phyloP scores from a whole-genome alignment of 1,139 yeast genomes.

The Kazachstania sp. region DNA sequence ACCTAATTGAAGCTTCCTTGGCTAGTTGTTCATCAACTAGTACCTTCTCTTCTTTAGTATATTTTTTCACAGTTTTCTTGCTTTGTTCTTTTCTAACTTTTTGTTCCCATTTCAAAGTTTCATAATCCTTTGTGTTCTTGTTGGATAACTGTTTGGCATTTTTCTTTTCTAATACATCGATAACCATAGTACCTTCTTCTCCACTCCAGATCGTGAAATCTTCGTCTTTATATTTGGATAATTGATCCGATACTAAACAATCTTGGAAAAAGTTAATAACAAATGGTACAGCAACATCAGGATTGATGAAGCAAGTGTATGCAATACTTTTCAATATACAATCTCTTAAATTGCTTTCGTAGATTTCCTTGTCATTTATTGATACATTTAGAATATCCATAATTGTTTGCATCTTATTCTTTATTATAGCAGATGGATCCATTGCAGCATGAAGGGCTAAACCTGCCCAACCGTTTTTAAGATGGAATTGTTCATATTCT shows the following conservation, averaged over 20 bases:
- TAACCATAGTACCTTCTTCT: conserved; percentile 59
- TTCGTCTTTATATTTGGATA: conserved; percentile 33
- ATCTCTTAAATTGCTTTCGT: conserved; percentile 23
- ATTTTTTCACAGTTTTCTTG: conserved; percentile 45
- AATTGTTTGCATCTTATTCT: conserved; percentile 35
- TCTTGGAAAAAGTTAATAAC: conserved; percentile 37
- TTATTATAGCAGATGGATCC: conserved; percentile 59
- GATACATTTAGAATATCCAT: conserved; percentile 29
- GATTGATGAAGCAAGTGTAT: conserved; percentile 61
- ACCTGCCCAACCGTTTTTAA: conserved; percentile 71
- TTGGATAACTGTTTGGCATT: conserved; percentile 35
- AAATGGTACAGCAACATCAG: conserved; percentile 48
- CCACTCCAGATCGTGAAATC: conserved; percentile 60
- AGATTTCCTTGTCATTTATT: conserved; percentile 19
- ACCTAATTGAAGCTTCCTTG: conserved; percentile 52
- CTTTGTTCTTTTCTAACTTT: conserved; percentile 67
- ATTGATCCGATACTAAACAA: conserved; percentile 34
- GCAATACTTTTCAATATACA: conserved; percentile 51
- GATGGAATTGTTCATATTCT: conserved; percentile 40
- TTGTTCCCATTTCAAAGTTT: conserved; percentile 85
- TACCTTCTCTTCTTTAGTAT: conserved; percentile 68
- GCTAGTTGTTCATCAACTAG: conserved; percentile 52
- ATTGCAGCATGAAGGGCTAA: conserved; percentile 51
- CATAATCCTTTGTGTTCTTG: conserved; percentile 75
- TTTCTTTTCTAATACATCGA: conserved; percentile 47